Conservation (phyloP, 768 basidiomycete genomes). For the Pleurotus eryngii region DNA sequence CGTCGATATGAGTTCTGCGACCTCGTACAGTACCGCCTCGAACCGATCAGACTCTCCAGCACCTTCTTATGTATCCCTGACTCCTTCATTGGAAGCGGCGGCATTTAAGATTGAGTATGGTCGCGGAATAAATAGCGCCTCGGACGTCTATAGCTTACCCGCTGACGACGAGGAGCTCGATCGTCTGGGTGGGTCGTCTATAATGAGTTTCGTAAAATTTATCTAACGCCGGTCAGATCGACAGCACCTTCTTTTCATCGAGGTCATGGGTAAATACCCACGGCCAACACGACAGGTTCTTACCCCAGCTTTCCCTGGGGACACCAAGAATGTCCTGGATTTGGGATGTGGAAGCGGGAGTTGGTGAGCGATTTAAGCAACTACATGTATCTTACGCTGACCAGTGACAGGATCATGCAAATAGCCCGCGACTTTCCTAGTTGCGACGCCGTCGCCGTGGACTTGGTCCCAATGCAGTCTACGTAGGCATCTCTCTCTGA, state of each 20-base stretch:
- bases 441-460: constrained; percentile 67
- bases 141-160: constrained; percentile 74
- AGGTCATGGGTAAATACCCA: constrained; percentile 66
- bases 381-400: constrained; percentile 6
- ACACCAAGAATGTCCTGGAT: constrained; percentile 64
- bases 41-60: constrained; percentile 12
- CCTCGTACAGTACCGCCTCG: constrained; percentile 7
- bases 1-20: constrained; percentile 37
- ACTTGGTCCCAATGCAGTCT: constrained; percentile 78
- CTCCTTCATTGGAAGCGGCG: constrained; percentile 56
- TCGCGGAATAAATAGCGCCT: constrained; percentile 70
- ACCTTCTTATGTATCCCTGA: constrained; percentile 68
- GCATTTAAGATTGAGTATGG: constrained; percentile 67
- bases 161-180: constrained; percentile 34
- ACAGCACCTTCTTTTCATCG: constrained; percentile 64
- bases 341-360: constrained; percentile 78
- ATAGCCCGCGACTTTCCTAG: constrained; percentile 70
- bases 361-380: constrained; percentile 45
- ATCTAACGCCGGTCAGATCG: constrained; percentile 40
- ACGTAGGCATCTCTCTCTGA: constrained; percentile 39
- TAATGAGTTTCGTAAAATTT: constrained; percentile 2
- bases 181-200: constrained; percentile 61
- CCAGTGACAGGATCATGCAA: constrained; percentile 62
- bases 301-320: constrained; percentile 53
- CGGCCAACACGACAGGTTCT: constrained; percentile 56